Conservation (phyloP, 2,329 filamentous ascomycete genomes). For the Penicillium italicum region DNA sequence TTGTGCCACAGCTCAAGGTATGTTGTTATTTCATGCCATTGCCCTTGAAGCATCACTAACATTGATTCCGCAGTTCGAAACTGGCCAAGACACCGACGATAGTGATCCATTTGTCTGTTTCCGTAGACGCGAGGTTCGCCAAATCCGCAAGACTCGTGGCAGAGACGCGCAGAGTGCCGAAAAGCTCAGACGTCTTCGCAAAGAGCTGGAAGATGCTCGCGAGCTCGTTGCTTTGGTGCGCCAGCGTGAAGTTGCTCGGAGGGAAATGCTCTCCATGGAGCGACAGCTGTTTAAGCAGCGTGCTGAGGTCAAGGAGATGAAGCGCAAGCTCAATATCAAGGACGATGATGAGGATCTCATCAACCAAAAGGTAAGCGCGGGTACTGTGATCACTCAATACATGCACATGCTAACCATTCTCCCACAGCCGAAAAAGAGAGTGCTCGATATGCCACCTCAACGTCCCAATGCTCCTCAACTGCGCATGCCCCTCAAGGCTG, state of each 20-base stretch:
- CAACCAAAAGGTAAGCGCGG: constrained; percentile 74
- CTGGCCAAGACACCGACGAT: constrained; percentile 89
- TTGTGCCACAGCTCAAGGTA: constrained; percentile 75
- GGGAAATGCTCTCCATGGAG: constrained; percentile 71
- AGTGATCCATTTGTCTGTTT: constrained; percentile 98
- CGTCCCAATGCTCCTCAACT: constrained; percentile 61
- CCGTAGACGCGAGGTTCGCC: constrained; percentile 86
- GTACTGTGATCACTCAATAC: constrained; percentile 28
- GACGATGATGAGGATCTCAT: constrained; percentile 90
- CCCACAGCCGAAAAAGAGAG: constrained; percentile 67
- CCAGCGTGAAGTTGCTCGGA: constrained; percentile 74
- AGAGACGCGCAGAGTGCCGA: constrained; percentile 92
- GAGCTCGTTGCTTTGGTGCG: constrained; percentile 73
- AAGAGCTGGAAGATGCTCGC: constrained; percentile 85
- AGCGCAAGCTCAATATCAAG: constrained; percentile 84
- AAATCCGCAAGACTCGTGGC: constrained; percentile 89
- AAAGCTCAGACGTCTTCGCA: constrained; percentile 85
- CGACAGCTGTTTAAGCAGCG: constrained; percentile 79
- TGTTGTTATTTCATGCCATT: constrained; percentile 12
- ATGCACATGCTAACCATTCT: constrained; percentile 38
- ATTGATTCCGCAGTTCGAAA: constrained; percentile 63
- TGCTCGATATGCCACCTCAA: constrained; percentile 58
- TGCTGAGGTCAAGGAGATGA: constrained; percentile 77
- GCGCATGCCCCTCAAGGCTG: constrained; percentile 66
- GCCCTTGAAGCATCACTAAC: constrained; percentile 14